Evolutionary conservation across 2,329 filamentous ascomycete genomes (phyloP), one percentile per base, ranked within the genome.

Genomic region (Ophiostoma himal-ulmi): DNA sequence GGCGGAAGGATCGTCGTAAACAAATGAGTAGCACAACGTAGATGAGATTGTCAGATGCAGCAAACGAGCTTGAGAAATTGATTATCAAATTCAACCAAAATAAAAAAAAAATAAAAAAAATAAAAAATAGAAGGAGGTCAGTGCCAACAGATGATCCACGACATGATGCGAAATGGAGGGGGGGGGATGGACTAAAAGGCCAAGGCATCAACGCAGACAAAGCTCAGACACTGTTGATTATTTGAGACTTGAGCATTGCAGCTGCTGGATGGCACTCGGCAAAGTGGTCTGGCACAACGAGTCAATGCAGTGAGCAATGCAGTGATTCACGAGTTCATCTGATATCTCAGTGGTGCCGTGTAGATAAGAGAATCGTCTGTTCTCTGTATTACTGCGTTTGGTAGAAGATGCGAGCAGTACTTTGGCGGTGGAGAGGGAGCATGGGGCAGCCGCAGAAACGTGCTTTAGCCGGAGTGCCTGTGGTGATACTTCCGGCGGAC

Each of bases 381-480:
- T 20, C 2, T n/a, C 17, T 48, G n/a, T 8, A 57, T 26, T 57
- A n/a, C 44, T 57, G 52, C 17, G 52, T 57, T 57, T 30, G 52
- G 52, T 26, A 57, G n/a, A 14, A 57, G 52, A 57, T 57, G 52
- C n/a, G 52, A 57, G 52, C 52, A 57, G 52, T 57, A 57, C 52
- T 57, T 57, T 57, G 20, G 44, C 2, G 20, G 44, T 20, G 17
- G 17, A n/a, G 1, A 30, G 30, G 30, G 30, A 17, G 11, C 44
- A 48, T 48, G 17, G 17, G 6, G 5, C 17, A 48, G 4, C 17
- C 6, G 17, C 17, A 48, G 41, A 57, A 57, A 57, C n/a, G n/a
- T 57, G 52, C 52, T 48, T 48, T 20, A 48, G 44, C 17, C 44
- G 44, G 17, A 48, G 41, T 17, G 41, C 6, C 44, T 48, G 44